phyloP scores from a whole-genome alignment of 176 grass and related monocot genomes.

The Pharus latifolius region DNA sequence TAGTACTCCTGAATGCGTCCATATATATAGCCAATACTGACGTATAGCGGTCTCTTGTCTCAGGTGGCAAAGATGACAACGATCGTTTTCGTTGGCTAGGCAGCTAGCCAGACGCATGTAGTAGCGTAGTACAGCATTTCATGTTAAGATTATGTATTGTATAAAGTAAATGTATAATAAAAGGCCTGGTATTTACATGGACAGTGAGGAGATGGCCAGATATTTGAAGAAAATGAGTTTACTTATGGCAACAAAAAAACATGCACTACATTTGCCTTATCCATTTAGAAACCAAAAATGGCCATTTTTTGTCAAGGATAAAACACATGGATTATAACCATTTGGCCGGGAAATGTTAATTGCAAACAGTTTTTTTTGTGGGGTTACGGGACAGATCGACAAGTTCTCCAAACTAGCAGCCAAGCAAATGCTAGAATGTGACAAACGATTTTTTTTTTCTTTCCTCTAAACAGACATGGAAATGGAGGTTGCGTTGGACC shows the following conservation, averaged over 20 bases:
- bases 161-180: not conserved
- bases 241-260: not conserved
- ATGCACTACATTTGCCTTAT: conserved; percentile 9
- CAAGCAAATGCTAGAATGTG: no score
- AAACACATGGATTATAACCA: not conserved
- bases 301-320: not conserved
- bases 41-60: not conserved
- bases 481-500: not conserved
- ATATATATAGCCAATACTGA: not conserved
- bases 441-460: not conserved
- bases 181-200: not conserved
- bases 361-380: no score
- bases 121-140: no score
- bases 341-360: no score
- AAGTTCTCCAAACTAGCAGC: no score
- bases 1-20: not conserved
- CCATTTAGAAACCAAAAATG: not conserved
- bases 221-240: not conserved
- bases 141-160: no score
- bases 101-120: no score
- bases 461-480: not conserved
- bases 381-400: no score
- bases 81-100: no score
- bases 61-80: not conserved
- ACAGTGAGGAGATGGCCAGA: conserved; percentile 6